Conservation (phyloP, 2,329 filamentous ascomycete genomes). For the Aspergillus quadricinctus region DNA sequence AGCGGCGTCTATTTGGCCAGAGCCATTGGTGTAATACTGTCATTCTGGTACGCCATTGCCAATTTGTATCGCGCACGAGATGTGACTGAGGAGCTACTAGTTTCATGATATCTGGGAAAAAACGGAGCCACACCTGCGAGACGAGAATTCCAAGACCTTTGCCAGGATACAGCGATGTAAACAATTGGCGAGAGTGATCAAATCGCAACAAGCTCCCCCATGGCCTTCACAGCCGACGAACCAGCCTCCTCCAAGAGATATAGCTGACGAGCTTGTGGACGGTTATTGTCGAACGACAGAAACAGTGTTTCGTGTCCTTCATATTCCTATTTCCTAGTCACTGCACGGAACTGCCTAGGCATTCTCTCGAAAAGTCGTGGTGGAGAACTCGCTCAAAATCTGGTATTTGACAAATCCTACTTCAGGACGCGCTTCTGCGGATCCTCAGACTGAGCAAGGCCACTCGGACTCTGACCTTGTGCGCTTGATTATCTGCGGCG, state of each 20-base stretch:
- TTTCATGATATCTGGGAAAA: conserved; percentile 36
- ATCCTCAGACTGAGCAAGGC: conserved; percentile 3
- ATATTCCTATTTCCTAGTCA: too few relatives aligned
- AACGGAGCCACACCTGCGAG: conserved; percentile 39
- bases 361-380: conserved; percentile 47
- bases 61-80: conserved; percentile 12
- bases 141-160: conserved; percentile 35
- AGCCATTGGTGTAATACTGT: conserved; percentile 54
- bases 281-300: conserved; percentile 55
- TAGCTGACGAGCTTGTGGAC: conserved; percentile 49
- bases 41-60: conserved; percentile 34
- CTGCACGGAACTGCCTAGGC: conserved; percentile 33
- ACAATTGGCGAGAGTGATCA: conserved; percentile 49
- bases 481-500: conserved; percentile 37
- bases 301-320: conserved; percentile 52
- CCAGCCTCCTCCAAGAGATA: conserved; percentile 41
- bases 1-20: conserved; percentile 53
- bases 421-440: conserved; percentile 11
- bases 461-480: conserved; percentile 26
- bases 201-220: conserved; percentile 43
- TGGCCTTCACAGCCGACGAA: conserved; percentile 45
- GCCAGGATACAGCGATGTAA: conserved; percentile 50
- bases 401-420: conserved; percentile 40
- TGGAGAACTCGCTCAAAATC: conserved; percentile 48
- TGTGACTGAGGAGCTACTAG: conserved; percentile 3